Percentiles rank a stretch among this genome's conserved stretches.
phyloP scores from a whole-genome alignment of 306 rosid genomes.

The Rosa persica region DNA sequence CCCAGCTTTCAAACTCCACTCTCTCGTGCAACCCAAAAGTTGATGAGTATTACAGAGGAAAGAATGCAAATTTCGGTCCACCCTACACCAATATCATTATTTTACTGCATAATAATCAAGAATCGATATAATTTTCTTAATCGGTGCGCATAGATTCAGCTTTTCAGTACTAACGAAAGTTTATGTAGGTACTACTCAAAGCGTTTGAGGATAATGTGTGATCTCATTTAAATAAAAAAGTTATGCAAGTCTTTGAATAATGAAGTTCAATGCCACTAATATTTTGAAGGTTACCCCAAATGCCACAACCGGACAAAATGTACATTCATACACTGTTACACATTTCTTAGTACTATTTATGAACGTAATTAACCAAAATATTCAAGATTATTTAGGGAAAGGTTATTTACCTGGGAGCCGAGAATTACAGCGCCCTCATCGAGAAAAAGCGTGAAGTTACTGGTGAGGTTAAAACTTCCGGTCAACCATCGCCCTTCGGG shows the following conservation, averaged over 20 bases:
- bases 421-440: conserved; percentile 62
- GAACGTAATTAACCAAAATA: neutral
- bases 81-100: neutral
- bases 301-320: neutral
- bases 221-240: too few relatives aligned
- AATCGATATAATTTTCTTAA: neutral
- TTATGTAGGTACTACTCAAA: too few relatives aligned
- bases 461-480: conserved; percentile 87
- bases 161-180: neutral
- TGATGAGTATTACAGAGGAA: too few relatives aligned
- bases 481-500: conserved; percentile 79
- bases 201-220: too few relatives aligned
- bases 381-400: neutral
- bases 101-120: neutral
- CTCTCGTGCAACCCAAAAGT: neutral
- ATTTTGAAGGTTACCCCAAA: neutral
- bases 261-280: neutral
- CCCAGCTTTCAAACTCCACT: neutral
- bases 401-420: conserved; percentile 69
- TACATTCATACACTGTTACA: neutral
- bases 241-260: too few relatives aligned
- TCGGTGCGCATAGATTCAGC: neutral
- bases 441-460: conserved; percentile 86
- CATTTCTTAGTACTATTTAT: neutral
- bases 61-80: too few relatives aligned